These are phyloP conservation scores for Anisodus acutangulus DNA, from an alignment of 257 asterid genomes.

Conservation along the genomic window DNA sequence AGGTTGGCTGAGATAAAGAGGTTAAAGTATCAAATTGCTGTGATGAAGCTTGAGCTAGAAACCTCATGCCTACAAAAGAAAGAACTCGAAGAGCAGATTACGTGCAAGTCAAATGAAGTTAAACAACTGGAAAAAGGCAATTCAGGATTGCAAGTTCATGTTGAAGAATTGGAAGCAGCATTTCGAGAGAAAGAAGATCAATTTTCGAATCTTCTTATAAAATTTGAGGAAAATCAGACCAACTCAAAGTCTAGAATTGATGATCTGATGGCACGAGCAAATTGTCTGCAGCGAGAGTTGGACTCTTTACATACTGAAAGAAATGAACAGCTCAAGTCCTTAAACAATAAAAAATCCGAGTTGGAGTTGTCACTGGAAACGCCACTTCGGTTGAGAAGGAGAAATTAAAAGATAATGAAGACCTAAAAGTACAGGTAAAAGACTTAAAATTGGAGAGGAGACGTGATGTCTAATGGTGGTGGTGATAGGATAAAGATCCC, in stretches of 20 bases:
- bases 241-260: conserved; percentile 40
- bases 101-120: conserved; percentile 40
- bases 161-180: conserved; percentile 42
- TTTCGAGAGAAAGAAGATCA: conserved; percentile 43
- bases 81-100: conserved; percentile 45
- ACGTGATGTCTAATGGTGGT: too few relatives aligned
- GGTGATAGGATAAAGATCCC: too few relatives aligned
- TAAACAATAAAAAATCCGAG: too few relatives aligned
- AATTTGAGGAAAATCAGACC: conserved; percentile 47
- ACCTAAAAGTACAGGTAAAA: conserved; percentile 34
- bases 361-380: background rate
- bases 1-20: conserved; percentile 35
- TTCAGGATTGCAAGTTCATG: conserved; percentile 44
- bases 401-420: conserved; percentile 39
- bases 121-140: conserved; percentile 42
- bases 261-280: conserved; percentile 38
- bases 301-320: conserved; percentile 42
- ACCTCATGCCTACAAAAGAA: conserved; percentile 36
- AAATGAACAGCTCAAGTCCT: conserved; percentile 27
- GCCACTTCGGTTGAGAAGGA: conserved; percentile 26
- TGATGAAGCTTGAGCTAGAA: conserved; percentile 50
- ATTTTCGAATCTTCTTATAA: conserved; percentile 27
- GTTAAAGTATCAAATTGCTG: conserved; percentile 51
- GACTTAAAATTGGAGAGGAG: conserved; percentile 18
- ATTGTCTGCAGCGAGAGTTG: conserved; percentile 45